phyloP scores from a whole-genome alignment of 176 grass and related monocot genomes.

The Saccharum officinarum region DNA sequence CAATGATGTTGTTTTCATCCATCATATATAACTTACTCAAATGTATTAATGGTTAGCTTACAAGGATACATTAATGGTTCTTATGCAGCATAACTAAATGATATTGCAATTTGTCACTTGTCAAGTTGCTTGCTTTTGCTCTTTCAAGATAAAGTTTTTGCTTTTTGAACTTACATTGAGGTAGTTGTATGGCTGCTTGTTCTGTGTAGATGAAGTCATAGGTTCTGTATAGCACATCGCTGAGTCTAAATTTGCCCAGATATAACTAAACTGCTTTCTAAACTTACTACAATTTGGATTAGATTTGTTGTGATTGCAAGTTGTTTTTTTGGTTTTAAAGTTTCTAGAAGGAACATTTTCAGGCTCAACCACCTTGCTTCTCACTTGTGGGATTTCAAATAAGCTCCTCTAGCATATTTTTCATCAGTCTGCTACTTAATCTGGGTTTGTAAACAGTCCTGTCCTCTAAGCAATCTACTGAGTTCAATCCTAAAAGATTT shows the following conservation, averaged over 20 bases:
- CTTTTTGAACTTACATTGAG: background rate
- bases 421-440: conserved; percentile 13
- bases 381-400: background rate
- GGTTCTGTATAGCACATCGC: background rate
- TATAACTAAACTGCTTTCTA: background rate
- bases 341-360: background rate
- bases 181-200: background rate
- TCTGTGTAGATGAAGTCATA: background rate
- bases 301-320: background rate
- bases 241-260: background rate
- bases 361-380: background rate
- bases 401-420: background rate
- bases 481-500: background rate
- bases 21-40: background rate
- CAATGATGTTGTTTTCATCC: background rate
- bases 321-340: background rate
- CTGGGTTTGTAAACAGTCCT: background rate
- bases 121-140: background rate
- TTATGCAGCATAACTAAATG: background rate
- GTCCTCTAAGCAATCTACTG: conserved; percentile 4
- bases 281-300: background rate
- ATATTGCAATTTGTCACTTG: background rate
- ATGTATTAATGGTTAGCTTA: background rate
- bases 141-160: background rate
- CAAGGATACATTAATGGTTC: background rate